A percentile compares a stretch with the other conserved stretches of the same genome.
Conservation (phyloP, 495 filamentous ascomycete species). For the Letharia lupina region DNA sequence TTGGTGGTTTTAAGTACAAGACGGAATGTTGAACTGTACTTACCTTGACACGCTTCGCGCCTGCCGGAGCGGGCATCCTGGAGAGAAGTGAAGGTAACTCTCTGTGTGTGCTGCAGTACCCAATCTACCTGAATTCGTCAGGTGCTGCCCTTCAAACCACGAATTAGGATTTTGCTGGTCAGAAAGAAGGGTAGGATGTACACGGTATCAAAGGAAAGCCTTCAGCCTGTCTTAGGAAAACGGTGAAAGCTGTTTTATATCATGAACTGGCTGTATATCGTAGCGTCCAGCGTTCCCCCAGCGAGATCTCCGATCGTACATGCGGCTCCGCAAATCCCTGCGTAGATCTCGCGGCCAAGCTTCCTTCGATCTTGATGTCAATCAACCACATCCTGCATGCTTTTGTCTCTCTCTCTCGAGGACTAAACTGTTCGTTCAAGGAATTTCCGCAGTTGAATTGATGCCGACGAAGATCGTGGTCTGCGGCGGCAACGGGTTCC, state of each 20-base stretch:
- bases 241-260: neutral
- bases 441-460: neutral
- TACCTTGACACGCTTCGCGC: conserved; percentile 52
- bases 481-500: conserved; percentile 89
- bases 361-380: conserved; percentile 9
- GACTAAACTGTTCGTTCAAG: neutral
- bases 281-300: neutral
- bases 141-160: neutral
- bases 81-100: neutral
- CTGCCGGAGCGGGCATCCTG: conserved; percentile 47
- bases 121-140: neutral
- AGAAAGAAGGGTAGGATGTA: neutral
- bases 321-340: conserved; percentile 11
- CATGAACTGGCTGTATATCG: neutral
- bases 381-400: neutral
- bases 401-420: neutral
- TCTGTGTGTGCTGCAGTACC: neutral
- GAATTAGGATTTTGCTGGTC: neutral
- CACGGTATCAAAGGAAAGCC: neutral
- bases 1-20: neutral
- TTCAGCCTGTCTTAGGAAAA: no score
- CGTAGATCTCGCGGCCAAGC: conserved; percentile 11
- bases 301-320: neutral
- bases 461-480: conserved; percentile 57
- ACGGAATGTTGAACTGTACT: neutral